Conservation (phyloP, 148 eudicot species). For the Diospyros kaki region DNA sequence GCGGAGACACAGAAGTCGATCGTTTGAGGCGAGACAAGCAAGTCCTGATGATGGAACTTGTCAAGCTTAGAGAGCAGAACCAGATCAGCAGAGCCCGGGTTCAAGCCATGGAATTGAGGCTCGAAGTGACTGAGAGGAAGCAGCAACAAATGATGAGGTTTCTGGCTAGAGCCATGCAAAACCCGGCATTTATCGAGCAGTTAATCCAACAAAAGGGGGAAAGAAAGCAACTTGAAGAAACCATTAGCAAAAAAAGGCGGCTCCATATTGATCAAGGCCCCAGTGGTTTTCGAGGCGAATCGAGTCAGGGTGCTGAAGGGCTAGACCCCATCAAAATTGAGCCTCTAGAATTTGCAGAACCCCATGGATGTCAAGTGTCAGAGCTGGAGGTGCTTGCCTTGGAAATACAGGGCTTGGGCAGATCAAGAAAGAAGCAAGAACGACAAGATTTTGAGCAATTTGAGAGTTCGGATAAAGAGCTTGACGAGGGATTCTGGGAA, state of each 20-base stretch:
- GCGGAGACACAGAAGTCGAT: slow-evolving; percentile 44
- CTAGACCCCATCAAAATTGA: slow-evolving; percentile 38
- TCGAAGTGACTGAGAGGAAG: slow-evolving; percentile 64
- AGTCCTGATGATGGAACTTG: slow-evolving; percentile 57
- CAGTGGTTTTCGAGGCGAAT: slow-evolving; percentile 17
- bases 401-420: slow-evolving; percentile 81
- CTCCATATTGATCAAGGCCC: slow-evolving; percentile 52
- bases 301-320: slow-evolving; percentile 24
- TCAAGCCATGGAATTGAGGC: slow-evolving; percentile 68
- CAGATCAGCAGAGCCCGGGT: slow-evolving; percentile 54
- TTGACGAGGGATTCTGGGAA: slow-evolving; percentile 91
- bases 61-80: slow-evolving; percentile 78
- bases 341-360: slow-evolving; percentile 38
- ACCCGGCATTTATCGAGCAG: slow-evolving; percentile 62
- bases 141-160: slow-evolving; percentile 93
- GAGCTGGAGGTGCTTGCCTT: slow-evolving; percentile 90
- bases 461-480: slow-evolving; percentile 37
- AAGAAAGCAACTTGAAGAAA: slow-evolving; percentile 59
- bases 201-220: slow-evolving; percentile 54
- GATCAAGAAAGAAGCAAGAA: slow-evolving; percentile 35
- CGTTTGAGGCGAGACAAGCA: slow-evolving; percentile 63
- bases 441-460: slow-evolving; percentile 33
- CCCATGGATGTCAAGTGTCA: slow-evolving; percentile 39
- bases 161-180: slow-evolving; percentile 79
- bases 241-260: slow-evolving; percentile 48